Base-by-base conservation (phyloP, 805 yeast genomes). In the Dipodascus geniculatus region DNA sequence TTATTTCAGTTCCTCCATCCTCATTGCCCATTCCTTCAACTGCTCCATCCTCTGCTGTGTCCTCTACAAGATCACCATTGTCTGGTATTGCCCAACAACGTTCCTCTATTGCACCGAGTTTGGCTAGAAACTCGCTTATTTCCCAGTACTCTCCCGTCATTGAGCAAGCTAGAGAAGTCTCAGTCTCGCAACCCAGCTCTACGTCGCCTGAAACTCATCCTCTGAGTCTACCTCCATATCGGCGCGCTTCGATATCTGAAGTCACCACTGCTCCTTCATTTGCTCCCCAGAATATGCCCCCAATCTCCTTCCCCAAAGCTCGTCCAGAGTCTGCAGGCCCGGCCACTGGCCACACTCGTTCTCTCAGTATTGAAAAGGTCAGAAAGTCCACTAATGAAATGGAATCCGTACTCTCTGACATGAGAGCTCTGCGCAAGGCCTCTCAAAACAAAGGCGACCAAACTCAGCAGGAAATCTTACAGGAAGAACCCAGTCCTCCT, bases 71-170 rank as follows among this genome's bases (percentile, higher is more conserved):
- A 14, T 38, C 44, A n/a, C 33, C 33, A 6, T 28, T 28, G 14
- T 9, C 19, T 3, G 31, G 28, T 6, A 22, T 23, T 47, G 24
- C 28, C 3, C 49, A 20, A 22, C 31, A 47, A 8, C 24, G 49
- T 16, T 16, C 17, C 8, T 23, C 31, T 4, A 47, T 47, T 9
- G 24, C 49, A 14, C 49, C 49, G 6, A 47, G 31, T 22, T 17
- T 47, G 8, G 31, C 24, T 14, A 9, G 52, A 48, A 17, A 50
- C 23, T 22, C 42, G 33, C 24, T 19, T 22, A 33, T 55, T 38
- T 48, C 23, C 2, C 58, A 60, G 48, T 60, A 60, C 48, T 58
- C 61, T 14, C 62, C 62, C 3, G 49, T 58, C 6, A 51, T 60
- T 11, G 62, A 58, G 48, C 58, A 60, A 23, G 59, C 58, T 6